Conservation (phyloP, 371 early-diverging fungal genomes). For the Encephalitozoon romaleae region DNA sequence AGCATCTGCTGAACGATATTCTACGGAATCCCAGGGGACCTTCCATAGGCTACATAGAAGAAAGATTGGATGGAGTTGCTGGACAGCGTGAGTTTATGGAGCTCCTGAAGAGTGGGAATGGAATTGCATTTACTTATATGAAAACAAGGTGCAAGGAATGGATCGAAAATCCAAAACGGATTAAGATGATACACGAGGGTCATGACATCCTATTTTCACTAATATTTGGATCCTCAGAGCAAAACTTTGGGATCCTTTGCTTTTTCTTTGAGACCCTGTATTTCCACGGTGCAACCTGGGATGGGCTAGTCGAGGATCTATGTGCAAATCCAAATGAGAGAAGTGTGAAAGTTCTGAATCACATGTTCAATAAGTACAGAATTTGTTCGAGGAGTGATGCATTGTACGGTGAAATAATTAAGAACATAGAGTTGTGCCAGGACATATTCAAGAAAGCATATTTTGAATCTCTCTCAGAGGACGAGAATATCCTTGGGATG, state of each 20-base stretch:
- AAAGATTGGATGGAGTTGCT: not conserved
- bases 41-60: not conserved
- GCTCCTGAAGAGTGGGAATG: slow-evolving; percentile 10
- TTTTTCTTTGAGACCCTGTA: slow-evolving; percentile 23
- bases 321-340: slow-evolving; percentile 1
- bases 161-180: not conserved
- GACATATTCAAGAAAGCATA: slow-evolving; percentile 11
- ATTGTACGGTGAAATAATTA: slow-evolving; percentile 36
- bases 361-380: slow-evolving; percentile 29
- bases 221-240: not conserved
- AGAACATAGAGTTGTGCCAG: slow-evolving; percentile 19
- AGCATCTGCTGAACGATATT: slow-evolving; percentile 17
- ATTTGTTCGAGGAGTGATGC: not conserved
- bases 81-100: slow-evolving; percentile 21
- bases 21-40: not conserved
- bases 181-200: not conserved
- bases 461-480: slow-evolving; percentile 1
- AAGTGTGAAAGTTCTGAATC: slow-evolving; percentile 20
- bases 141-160: slow-evolving; percentile 30
- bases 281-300: not conserved
- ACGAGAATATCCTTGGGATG: slow-evolving; percentile 30
- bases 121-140: slow-evolving; percentile 34
- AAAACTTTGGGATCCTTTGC: slow-evolving; percentile 8
- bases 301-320: slow-evolving; percentile 14
- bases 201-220: slow-evolving; percentile 11